Percentiles rank a stretch among this genome's conserved stretches.
phyloP scores from a whole-genome alignment of 768 basidiomycete genomes.

The Collybia sp. region DNA sequence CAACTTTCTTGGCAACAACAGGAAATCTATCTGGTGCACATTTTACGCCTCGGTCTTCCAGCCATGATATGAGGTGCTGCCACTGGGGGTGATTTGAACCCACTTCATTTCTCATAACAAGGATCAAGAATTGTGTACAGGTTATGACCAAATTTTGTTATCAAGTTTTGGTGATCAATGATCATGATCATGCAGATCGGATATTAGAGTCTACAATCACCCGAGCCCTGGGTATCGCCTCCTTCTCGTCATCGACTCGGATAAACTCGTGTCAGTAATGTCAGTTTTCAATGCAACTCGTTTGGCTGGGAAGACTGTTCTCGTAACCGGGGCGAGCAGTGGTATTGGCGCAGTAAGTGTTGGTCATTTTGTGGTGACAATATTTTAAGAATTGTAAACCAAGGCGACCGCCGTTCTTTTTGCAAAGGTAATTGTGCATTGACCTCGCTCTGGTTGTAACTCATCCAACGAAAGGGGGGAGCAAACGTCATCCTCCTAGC shows the following conservation, averaged over 20 bases:
- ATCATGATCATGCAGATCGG: too few relatives aligned
- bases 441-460: not conserved
- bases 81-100: too few relatives aligned
- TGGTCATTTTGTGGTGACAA: not conserved
- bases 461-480: conserved; percentile 55
- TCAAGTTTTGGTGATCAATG: too few relatives aligned
- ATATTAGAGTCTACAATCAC: too few relatives aligned
- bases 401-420: conserved; percentile 88
- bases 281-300: conserved; percentile 79
- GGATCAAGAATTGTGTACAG: too few relatives aligned
- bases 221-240: conserved; percentile 1
- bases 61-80: too few relatives aligned
- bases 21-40: too few relatives aligned
- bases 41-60: too few relatives aligned
- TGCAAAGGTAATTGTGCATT: conserved; percentile 73
- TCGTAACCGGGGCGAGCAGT: conserved; percentile 86
- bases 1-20: too few relatives aligned
- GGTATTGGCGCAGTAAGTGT: conserved; percentile 84
- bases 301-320: conserved; percentile 78
- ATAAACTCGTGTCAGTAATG: conserved; percentile 24
- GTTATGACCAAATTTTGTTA: too few relatives aligned
- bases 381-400: not conserved
- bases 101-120: too few relatives aligned
- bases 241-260: not conserved
- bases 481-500: conserved; percentile 86